Conservation (phyloP, 441 rosid species). For the Euphorbia celastroides region DNA sequence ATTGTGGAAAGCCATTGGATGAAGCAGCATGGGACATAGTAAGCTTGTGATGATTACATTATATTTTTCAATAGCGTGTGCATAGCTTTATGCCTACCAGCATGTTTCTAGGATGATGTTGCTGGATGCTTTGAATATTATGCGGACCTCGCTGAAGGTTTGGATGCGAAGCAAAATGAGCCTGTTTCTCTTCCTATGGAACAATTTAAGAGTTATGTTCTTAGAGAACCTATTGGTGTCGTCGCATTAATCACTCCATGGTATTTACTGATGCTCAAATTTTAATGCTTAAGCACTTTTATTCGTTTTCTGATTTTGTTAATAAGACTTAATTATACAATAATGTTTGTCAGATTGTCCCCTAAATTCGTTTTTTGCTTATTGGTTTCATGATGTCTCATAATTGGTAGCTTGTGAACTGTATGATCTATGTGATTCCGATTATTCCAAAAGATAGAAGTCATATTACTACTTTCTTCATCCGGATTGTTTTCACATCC, state of each 20-base stretch:
- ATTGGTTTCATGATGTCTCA: too few species aligned
- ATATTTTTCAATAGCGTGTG: slow-evolving; percentile 2
- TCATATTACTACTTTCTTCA: too few species aligned
- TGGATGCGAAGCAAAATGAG: slow-evolving; percentile 85
- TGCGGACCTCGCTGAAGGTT: slow-evolving; percentile 92
- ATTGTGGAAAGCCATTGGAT: slow-evolving; percentile 84
- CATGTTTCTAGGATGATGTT: slow-evolving; percentile 74
- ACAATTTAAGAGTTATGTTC: slow-evolving; percentile 62
- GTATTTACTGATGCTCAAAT: slow-evolving; percentile 36
- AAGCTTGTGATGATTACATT: slow-evolving; percentile 19
- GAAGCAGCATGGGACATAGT: slow-evolving; percentile 96
- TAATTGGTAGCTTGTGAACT: too few species aligned
- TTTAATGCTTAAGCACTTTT: not conserved
- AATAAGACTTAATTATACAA: too few species aligned
- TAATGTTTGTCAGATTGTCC: too few species aligned
- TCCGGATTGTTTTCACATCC: too few species aligned
- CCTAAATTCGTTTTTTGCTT: too few species aligned
- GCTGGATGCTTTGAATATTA: slow-evolving; percentile 93
- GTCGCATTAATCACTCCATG: slow-evolving; percentile 96
- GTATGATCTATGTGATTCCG: too few species aligned
- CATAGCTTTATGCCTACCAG: slow-evolving; percentile 14
- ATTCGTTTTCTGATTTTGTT: not conserved
- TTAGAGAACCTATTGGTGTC: slow-evolving; percentile 92
- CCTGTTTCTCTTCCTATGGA: slow-evolving; percentile 85
- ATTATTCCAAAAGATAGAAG: too few species aligned